Evolutionary conservation across 805 yeast genomes (phyloP), one percentile per base, ranked within the genome.

Genomic region (Metschnikowia santaceciliae): DNA sequence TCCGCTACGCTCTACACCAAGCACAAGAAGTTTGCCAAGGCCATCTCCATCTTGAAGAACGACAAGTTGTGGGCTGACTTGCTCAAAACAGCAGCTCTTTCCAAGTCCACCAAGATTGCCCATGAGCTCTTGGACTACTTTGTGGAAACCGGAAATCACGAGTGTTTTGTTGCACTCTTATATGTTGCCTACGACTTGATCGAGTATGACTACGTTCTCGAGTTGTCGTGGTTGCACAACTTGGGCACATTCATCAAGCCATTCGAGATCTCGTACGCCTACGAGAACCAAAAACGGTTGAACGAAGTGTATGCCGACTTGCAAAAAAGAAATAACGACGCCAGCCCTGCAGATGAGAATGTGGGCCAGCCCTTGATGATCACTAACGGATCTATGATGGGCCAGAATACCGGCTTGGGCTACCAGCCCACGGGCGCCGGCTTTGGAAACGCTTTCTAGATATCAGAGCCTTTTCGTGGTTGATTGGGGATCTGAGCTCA

Each of bases 11-110:
- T 94, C 58, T 94, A 88, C 80, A 83, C 96, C 69, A 90, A 90
- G 74, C 90, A 90, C 74, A 91, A 90, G 81, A 92, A 94, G 69
- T 94, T 90, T 86, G 78, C 74, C 67, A 92, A 91, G 78, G 86
- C 96, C 46, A 84, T 94, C 65, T 80, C 91, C 2, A 83, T 94
- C 55, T 80, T 90, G 64, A 94, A 94, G 77, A 80, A 86, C 54
- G 98, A 94, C 75, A 90, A 88, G 71, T 78, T 94, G 61, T 94
- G 97, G 98, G 77, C 86, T 52, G 97, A 91, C 69, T 91, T 96
- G 55, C 87, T 94, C 65, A 88, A 83, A 65, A 91, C 98, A 8
- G 97, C 96, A 22, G 83, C 96, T 15, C 72, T 83, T 51, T 90
- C 97, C 17, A 81, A 81, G 55, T 84, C 85, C 58, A 63, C 81